A percentile compares a stretch with the other conserved stretches of the same genome.
Evolutionary conservation across 495 filamentous ascomycete genomes (phyloP).

Genomic region (Annulohypoxylon moriforme): DNA sequence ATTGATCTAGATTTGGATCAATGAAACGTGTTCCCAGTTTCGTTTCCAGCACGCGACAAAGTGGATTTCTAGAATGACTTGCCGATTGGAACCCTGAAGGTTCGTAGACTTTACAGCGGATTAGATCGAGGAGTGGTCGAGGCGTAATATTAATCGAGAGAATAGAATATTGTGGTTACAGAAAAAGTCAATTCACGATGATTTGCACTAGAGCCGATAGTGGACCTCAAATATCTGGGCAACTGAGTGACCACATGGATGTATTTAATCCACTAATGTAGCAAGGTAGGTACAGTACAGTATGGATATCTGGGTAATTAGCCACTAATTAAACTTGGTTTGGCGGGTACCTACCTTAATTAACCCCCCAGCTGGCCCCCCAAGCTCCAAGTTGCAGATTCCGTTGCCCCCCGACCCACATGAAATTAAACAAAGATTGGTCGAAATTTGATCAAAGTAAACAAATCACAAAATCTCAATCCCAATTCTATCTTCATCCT

Average conservation of each 20-base stretch:
- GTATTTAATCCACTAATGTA: neutral
- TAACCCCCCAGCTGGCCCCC: neutral
- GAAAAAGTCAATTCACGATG: neutral
- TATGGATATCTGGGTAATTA: neutral
- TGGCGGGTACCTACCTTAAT: slow-evolving; percentile 13
- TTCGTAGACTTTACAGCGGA: neutral
- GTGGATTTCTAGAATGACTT: neutral
- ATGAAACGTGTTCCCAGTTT: neutral
- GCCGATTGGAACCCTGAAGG: neutral
- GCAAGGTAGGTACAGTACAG: neutral
- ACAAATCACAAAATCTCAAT: slow-evolving; percentile 9
- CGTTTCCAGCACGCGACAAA: neutral
- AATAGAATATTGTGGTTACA: neutral
- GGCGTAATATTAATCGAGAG: neutral
- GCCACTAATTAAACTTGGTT: neutral
- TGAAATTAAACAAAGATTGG: slow-evolving; percentile 18
- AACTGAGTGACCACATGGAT: neutral
- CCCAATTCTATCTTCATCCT: slow-evolving; percentile 12
- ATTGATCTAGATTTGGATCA: neutral
- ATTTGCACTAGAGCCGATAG: neutral
- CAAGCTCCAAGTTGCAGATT: neutral
- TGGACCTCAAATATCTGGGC: neutral
- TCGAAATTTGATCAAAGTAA: slow-evolving; percentile 20
- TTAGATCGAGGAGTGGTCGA: neutral
- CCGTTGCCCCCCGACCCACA: slow-evolving; percentile 41